A percentile compares a stretch with the other conserved stretches of the same genome.
Conservation (phyloP, 805 yeast species). For the Lachancea quebecensis region DNA sequence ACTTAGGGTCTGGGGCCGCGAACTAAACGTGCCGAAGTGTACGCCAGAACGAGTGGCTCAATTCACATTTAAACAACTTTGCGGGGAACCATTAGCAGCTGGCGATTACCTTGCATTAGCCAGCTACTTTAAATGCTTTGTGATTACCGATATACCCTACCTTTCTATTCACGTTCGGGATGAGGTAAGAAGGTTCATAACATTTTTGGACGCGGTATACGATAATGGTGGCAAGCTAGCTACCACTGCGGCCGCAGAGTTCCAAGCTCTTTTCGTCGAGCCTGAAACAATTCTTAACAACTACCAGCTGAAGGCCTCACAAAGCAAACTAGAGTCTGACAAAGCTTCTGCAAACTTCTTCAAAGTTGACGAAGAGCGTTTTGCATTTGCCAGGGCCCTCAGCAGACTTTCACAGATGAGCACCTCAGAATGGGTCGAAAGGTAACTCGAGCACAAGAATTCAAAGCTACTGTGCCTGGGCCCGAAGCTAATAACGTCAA, state of each 20-base stretch:
- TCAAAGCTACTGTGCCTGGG: not conserved
- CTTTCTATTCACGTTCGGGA: conserved; percentile 74
- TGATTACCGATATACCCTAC: conserved; percentile 90
- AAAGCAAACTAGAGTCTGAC: not conserved
- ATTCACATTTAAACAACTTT: conserved; percentile 77
- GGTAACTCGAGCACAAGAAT: not conserved
- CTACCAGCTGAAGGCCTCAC: conserved; percentile 23
- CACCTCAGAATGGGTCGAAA: conserved; percentile 82
- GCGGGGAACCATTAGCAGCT: conserved; percentile 84
- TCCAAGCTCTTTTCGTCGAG: conserved; percentile 78
- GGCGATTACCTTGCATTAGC: conserved; percentile 91
- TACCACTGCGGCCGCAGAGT: conserved; percentile 82
- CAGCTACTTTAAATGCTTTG: conserved; percentile 61
- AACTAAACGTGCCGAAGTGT: conserved; percentile 65
- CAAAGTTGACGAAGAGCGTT: conserved; percentile 88
- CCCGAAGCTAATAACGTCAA: too few species aligned
- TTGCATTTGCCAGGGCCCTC: conserved; percentile 93
- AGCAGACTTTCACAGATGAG: conserved; percentile 91
- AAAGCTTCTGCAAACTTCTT: conserved; percentile 47
- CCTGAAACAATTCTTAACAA: conserved; percentile 48
- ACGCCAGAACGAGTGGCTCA: conserved; percentile 81
- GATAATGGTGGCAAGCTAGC: conserved; percentile 85
- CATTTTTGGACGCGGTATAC: conserved; percentile 91
- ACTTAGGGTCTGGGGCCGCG: conserved; percentile 82
- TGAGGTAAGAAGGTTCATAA: conserved; percentile 82